Base-by-base conservation (phyloP, 2,329 filamentous ascomycete genomes). In the Aureobasidium namibiae region DNA sequence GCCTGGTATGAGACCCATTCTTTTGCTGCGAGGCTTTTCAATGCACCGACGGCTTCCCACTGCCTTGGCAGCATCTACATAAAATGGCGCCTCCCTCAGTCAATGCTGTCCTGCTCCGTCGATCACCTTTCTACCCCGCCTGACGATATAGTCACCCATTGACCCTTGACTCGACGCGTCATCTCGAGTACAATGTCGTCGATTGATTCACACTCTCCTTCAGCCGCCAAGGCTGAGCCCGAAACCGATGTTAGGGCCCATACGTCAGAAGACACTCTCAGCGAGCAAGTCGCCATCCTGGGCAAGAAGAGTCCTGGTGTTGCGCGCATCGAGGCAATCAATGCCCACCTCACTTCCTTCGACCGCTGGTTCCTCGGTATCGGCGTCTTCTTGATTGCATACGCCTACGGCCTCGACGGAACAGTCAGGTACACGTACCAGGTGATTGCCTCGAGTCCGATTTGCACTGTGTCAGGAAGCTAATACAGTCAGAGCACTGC, bases 371-470 rank as follows among this genome's bases (percentile, higher is more conserved):
- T 77, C 62, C 77, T 88, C 67, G 86, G 87, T 70, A 66, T 80
- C 10, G 76, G 82, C 24, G 75, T 87, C 63, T 87, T 87, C 67
- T 68, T 87, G 33, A 73, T 87, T 56, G 80, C 83, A 11, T 88
- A 86, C 68, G 81, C 78, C 34, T 88, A 87, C 67, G 80, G 82
- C 1, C 74, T 86, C 23, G 83, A 86, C 63, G 80, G 80, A 24
- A 80, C 75, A 1, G 74, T 85, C 44, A 77, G 83, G 14, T 79
- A 76, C 62, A 75, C 77, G 7, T 84, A 82, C 65, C 79, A 78
- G 63, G 70, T 73, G 53, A 56, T 45, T 14, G 36, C 8, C 3
- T 6, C 18, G 26, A 33, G 18, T 7, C n/a, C 11, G 16, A 11
- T n/a, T 36, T 29, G 1, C 8, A 11, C 23, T 38, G 26, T 14